Evolutionary conservation across 2,329 filamentous ascomycete species (phyloP).

Genomic region (Xylariaceae sp.): DNA sequence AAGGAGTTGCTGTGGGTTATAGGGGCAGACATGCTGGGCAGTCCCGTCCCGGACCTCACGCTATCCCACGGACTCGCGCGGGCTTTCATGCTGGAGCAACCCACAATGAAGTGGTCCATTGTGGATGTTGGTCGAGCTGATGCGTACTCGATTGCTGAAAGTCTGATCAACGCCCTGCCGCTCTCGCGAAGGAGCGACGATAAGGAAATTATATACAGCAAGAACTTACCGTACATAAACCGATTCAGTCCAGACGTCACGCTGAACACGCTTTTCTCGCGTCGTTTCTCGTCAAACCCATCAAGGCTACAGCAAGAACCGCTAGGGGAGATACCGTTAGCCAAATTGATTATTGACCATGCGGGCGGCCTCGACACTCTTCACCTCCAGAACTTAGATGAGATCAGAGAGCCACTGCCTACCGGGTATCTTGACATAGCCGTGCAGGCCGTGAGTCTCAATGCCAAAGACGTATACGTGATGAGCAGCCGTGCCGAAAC

Average conservation of each 20-base stretch:
- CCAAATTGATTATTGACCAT: no score
- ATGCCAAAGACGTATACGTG: constrained; percentile 13
- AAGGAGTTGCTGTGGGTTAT: constrained; percentile 11
- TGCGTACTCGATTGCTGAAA: not conserved
- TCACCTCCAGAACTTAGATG: no score
- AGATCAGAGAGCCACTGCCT: not conserved
- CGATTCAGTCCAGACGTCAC: constrained; percentile 10
- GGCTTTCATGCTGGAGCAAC: constrained; percentile 15
- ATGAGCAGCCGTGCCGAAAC: constrained; percentile 9
- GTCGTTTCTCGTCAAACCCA: constrained; percentile 4
- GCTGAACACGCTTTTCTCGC: constrained; percentile 6
- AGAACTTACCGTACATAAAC: constrained; percentile 7
- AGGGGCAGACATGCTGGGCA: constrained; percentile 2
- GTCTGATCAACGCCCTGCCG: constrained; percentile 3
- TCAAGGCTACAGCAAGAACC: constrained; percentile 3
- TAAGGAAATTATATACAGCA: constrained; percentile 7
- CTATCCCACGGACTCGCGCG: constrained; percentile 8
- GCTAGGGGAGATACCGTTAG: no score
- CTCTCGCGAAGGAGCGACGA: not conserved
- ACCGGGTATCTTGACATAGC: constrained; percentile 5
- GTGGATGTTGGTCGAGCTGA: constrained; percentile 9
- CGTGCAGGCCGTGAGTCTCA: constrained; percentile 6
- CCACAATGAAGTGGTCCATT: constrained; percentile 10
- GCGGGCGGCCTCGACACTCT: no score
- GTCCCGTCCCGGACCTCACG: constrained; percentile 5